Conservation (phyloP, 768 basidiomycete genomes). For the Psilocybe sp. region DNA sequence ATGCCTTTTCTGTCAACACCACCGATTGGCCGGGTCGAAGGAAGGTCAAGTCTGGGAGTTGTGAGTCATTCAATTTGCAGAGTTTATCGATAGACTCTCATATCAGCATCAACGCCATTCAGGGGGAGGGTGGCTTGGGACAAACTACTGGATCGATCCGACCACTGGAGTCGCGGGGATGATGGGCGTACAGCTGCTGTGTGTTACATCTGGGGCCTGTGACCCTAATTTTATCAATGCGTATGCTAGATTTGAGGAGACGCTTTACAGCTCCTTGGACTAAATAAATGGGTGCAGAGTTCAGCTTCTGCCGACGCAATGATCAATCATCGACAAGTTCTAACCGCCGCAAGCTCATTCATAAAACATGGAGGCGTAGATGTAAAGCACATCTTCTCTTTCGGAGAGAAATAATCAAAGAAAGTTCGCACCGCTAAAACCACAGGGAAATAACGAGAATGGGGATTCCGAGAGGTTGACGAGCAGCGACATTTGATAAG, state of each 20-base stretch:
- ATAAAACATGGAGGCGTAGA: too few species aligned
- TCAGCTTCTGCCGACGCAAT: too few species aligned
- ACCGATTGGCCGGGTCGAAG: conserved; percentile 23
- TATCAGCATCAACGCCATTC: not conserved
- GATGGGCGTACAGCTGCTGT: conserved; percentile 14
- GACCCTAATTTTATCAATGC: conserved; percentile 1
- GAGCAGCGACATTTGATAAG: not conserved
- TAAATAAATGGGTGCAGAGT: not conserved
- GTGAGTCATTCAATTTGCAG: conserved; percentile 11
- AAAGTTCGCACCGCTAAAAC: too few species aligned
- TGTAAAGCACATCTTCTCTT: too few species aligned
- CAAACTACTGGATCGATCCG: conserved; percentile 20
- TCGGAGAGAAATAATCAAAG: too few species aligned
- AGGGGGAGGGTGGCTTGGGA: conserved; percentile 25
- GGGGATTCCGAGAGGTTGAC: conserved; percentile 22
- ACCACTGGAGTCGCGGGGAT: conserved; percentile 20
- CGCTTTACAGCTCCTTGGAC: conserved; percentile 2
- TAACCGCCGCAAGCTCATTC: too few species aligned
- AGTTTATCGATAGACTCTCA: not conserved
- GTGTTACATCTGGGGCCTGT: not conserved
- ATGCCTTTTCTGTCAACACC: conserved; percentile 23
- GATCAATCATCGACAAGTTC: conserved; percentile 2
- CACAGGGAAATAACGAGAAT: too few species aligned
- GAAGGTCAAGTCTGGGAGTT: conserved; percentile 27
- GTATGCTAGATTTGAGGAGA: conserved; percentile 2